phyloP scores from a whole-genome alignment of 768 basidiomycete genomes.

The Lentinula lateritia region DNA sequence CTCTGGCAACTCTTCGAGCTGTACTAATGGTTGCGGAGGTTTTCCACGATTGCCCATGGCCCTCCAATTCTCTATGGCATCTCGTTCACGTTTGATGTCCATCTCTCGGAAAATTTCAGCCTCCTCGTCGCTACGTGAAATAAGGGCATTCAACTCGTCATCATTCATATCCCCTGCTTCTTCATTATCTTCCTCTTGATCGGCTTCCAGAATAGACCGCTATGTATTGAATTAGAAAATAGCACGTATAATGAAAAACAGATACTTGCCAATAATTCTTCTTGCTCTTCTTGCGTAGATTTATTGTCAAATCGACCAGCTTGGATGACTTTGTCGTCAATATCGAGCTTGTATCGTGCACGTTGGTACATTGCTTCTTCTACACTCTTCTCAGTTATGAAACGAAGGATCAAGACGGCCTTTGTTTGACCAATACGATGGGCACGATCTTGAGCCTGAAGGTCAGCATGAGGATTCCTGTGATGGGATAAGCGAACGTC shows the following conservation, averaged over 20 bases:
- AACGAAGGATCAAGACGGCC: constrained; percentile 91
- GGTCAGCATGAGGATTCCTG: constrained; percentile 97
- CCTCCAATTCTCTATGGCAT: constrained; percentile 61
- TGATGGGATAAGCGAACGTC: neutral
- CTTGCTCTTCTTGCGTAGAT: constrained; percentile 96
- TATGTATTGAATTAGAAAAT: constrained; percentile 21
- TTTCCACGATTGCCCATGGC: constrained; percentile 70
- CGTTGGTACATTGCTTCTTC: constrained; percentile 97
- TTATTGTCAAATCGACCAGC: constrained; percentile 99
- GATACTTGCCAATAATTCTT: constrained; percentile 78
- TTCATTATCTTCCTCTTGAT: constrained; percentile 86
- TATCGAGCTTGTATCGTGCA: constrained; percentile 93
- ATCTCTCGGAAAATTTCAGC: constrained; percentile 70
- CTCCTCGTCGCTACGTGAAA: constrained; percentile 84
- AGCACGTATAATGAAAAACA: neutral
- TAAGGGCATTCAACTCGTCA: constrained; percentile 90
- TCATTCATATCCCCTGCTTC: constrained; percentile 91
- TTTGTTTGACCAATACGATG: constrained; percentile 99
- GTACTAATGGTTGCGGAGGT: constrained; percentile 72
- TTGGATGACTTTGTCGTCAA: constrained; percentile 99
- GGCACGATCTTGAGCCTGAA: constrained; percentile 98
- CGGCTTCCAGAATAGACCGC: constrained; percentile 88
- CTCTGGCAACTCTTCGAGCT: constrained; percentile 85
- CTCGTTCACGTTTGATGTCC: constrained; percentile 75
- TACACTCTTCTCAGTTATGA: constrained; percentile 97